Base-by-base conservation (phyloP, 164 flowering plant species). In the grape (Vitis vinifera) region DNA sequence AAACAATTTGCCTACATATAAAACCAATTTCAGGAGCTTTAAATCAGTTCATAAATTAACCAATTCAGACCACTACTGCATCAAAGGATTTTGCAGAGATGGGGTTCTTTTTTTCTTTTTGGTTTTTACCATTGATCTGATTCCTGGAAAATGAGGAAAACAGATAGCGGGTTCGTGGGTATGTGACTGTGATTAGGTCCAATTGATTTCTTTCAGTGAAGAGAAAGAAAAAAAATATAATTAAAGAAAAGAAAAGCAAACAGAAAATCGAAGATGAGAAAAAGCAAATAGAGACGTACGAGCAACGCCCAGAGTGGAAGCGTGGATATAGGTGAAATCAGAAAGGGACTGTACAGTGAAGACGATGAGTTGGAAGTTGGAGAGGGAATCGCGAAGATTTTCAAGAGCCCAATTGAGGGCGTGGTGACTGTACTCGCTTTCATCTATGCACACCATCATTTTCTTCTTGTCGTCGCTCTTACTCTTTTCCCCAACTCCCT, bases 391-490 rank as follows among this genome's bases (percentile, higher is more conserved):
- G 1, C 12, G 56, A 1, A 92, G 81, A 49, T 80, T 83, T 3
- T 74, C 64, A 12, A 92, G 86, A 0, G 82, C 70, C 97, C 97
- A 92, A 13, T 75, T 61, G 2, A 90, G 85, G 10, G 97, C 95
- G 68, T 83, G 80, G 74, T 72, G 83, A 69, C 94, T 92, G 81
- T 76, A 81, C n/a, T 90, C 95, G 73, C 91, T 86, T 60, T 86
- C 95, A 37, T 92, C 95, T 1, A 92, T 83, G 10, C 91, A 94
- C 75, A 92, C 83, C 93, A 90, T 86, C 74, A 87, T 79, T 75
- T 83, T 84, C 83, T 79, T 87, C 80, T 77, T 77, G 51, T 17
- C 16, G 65, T 63, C 52, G n/a, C 49, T 47, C 61, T 59, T 63
- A 66, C 53, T 72, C 75, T 62, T 13, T 13, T 44, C 73, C 14